A percentile compares a stretch with the other conserved stretches of the same genome.
These are phyloP conservation scores for Aquilaria sinensis DNA, from an alignment of 345 rosid species.

Conservation along the genomic window DNA sequence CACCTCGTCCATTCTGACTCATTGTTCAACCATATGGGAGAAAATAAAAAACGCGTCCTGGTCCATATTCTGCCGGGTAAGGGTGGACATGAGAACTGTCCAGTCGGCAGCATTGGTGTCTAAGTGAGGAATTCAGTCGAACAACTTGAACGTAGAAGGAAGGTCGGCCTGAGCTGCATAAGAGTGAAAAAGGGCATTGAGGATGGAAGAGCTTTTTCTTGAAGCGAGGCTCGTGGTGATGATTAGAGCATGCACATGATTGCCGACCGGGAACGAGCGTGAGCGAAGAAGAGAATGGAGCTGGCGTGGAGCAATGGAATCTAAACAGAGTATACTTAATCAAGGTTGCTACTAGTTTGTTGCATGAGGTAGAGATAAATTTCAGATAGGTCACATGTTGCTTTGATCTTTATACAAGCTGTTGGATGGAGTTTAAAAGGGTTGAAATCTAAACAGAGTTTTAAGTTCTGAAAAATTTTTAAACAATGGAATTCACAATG, in stretches of 20 bases:
- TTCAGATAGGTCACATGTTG: too few species aligned
- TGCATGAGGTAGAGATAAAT: too few species aligned
- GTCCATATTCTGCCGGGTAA: conserved; percentile 25
- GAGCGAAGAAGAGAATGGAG: conserved; percentile 52
- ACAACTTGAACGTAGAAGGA: conserved; percentile 44
- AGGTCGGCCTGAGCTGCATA: conserved; percentile 40
- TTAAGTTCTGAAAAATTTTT: too few species aligned
- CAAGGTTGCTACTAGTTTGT: too few species aligned
- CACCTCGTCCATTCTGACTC: conserved; percentile 49
- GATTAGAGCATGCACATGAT: conserved; percentile 53
- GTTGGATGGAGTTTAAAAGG: too few species aligned
- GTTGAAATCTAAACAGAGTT: too few species aligned
- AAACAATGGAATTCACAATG: too few species aligned
- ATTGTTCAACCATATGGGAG: conserved; percentile 33
- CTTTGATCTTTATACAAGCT: too few species aligned
- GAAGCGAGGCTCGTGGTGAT: conserved; percentile 37
- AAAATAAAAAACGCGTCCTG: conserved; percentile 33
- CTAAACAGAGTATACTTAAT: too few species aligned
- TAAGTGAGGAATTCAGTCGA: conserved; percentile 55
- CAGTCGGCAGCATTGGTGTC: conserved; percentile 63
- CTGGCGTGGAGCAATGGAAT: conserved; percentile 15
- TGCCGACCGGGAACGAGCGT: conserved; percentile 40
- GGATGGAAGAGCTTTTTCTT: conserved; percentile 37
- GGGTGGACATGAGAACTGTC: conserved; percentile 57
- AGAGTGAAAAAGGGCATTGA: conserved; percentile 48